Evolutionary conservation across 345 rosid genomes (phyloP).

Genomic region (Cardamine occulta): DNA sequence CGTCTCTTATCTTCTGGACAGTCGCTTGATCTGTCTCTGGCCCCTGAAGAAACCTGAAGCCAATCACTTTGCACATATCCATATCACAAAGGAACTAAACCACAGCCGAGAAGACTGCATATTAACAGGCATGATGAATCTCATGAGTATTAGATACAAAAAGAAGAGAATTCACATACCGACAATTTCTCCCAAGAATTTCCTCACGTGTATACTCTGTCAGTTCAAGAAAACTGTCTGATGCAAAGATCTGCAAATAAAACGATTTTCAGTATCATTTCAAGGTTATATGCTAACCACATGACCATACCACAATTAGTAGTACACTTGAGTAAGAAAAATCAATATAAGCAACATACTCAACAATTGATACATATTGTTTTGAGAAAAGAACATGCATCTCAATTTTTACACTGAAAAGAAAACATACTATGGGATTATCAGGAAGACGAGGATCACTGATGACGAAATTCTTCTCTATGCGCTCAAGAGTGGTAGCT

Average conservation of each 20-base stretch:
- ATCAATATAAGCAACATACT: conserved; percentile 6
- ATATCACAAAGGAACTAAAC: conserved; percentile 29
- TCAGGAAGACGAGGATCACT: conserved; percentile 97
- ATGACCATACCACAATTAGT: conserved; percentile 6
- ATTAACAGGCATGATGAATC: conserved; percentile 14
- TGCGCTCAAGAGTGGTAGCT: conserved; percentile 96
- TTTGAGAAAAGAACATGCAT: not conserved
- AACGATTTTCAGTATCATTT: conserved; percentile 16
- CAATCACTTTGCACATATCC: conserved; percentile 33
- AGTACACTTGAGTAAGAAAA: conserved; percentile 22
- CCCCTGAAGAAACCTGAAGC: conserved; percentile 92
- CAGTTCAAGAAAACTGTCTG: conserved; percentile 95
- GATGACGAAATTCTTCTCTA: conserved; percentile 96
- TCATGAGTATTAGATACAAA: conserved; percentile 14
- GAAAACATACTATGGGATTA: conserved; percentile 79
- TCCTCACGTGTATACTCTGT: conserved; percentile 96
- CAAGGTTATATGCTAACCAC: conserved; percentile 11
- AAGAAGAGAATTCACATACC: conserved; percentile 57
- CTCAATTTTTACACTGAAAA: conserved; percentile 7
- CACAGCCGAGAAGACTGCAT: conserved; percentile 30
- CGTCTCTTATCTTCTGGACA: conserved; percentile 84
- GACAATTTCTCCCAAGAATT: conserved; percentile 93
- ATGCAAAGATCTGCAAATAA: conserved; percentile 83
- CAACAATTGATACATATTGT: not conserved
- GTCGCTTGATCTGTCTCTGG: conserved; percentile 94